These are phyloP conservation scores for Stephania cephalantha DNA, from an alignment of 164 flowering plant genomes.

Conservation along the genomic window DNA sequence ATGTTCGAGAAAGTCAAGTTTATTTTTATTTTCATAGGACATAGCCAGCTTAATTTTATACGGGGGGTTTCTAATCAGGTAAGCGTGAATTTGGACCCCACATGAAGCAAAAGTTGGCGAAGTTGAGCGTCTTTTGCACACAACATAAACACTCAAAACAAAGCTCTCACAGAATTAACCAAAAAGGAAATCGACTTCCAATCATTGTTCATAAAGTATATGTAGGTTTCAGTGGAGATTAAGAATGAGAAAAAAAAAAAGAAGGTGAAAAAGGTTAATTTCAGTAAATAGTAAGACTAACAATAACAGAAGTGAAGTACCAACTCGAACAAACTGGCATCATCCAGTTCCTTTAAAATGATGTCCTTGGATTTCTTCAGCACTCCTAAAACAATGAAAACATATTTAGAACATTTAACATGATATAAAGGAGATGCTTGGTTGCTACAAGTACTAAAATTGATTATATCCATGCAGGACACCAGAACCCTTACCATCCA, in stretches of 20 bases:
- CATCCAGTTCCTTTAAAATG: conserved; percentile 35
- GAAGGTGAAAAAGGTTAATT: too few relatives aligned
- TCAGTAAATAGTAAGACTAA: neutral
- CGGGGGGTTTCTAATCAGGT: neutral
- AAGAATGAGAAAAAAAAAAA: too few relatives aligned
- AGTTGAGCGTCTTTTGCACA: neutral
- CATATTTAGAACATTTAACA: neutral
- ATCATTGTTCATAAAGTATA: neutral
- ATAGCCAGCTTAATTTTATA: neutral
- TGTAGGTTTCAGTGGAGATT: neutral
- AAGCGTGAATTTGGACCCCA: neutral
- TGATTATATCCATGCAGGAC: neutral
- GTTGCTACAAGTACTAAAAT: neutral
- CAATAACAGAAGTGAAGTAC: neutral
- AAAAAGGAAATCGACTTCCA: neutral
- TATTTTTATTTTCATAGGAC: too few relatives aligned
- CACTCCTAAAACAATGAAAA: conserved; percentile 43
- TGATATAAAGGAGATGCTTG: neutral
- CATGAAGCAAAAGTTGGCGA: neutral
- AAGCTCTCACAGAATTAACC: neutral
- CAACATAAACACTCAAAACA: neutral
- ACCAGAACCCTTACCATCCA: conserved; percentile 48
- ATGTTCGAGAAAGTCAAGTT: neutral
- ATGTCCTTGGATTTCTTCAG: conserved; percentile 61
- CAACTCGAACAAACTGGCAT: conserved; percentile 43